phyloP scores from a whole-genome alignment of 2,329 filamentous ascomycete species.

The Hypoxylon sp. region DNA sequence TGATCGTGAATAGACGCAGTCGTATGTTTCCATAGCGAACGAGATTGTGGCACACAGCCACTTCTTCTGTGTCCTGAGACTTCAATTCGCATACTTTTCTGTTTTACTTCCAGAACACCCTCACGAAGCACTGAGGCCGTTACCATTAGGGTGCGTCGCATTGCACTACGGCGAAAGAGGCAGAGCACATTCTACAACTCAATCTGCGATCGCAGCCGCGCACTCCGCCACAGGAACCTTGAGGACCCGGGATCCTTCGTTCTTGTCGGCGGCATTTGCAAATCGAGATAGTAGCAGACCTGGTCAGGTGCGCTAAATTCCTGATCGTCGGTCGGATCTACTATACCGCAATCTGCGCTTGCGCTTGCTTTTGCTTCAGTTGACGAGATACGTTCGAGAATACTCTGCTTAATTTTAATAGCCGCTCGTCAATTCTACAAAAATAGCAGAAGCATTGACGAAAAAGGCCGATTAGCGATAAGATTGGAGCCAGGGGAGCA shows the following conservation, averaged over 20 bases:
- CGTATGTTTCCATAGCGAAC: conserved; percentile 48
- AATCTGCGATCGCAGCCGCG: conserved; percentile 34
- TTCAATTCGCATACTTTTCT: conserved; percentile 5
- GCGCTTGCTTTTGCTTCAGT: conserved; percentile 51
- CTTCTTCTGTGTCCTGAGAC: conserved; percentile 36
- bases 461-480: conserved; percentile 32
- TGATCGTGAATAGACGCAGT: conserved; percentile 47
- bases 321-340: conserved; percentile 27
- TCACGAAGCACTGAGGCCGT: conserved; percentile 13
- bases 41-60: conserved; percentile 46
- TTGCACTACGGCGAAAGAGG: conserved; percentile 29
- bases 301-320: conserved; percentile 25
- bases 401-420: conserved; percentile 25
- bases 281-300: conserved; percentile 14
- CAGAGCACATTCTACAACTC: conserved; percentile 31
- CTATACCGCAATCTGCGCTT: conserved; percentile 34
- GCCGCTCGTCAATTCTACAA: conserved; percentile 35
- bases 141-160: conserved; percentile 18
- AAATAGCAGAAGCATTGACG: conserved; percentile 37
- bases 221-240: conserved; percentile 39
- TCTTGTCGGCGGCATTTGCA: conserved; percentile 33
- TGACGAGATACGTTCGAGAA: conserved; percentile 29
- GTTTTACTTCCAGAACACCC: conserved; percentile 25
- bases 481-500: conserved; percentile 23
- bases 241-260: conserved; percentile 35